Base-by-base conservation (phyloP, 2,329 filamentous ascomycete species). In the Aspergillus neotritici region DNA sequence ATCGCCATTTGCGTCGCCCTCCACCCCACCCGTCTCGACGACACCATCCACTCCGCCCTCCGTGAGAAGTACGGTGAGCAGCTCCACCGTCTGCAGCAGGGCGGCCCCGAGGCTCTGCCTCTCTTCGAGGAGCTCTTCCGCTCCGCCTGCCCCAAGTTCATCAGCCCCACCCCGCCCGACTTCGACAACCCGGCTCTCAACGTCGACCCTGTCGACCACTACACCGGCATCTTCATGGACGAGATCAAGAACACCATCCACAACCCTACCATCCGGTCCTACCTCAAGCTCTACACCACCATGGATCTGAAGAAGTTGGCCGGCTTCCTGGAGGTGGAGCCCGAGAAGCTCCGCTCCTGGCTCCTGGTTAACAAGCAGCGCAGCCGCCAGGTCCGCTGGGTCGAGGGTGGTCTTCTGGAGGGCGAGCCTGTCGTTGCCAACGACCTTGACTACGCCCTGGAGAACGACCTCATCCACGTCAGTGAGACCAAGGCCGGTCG, bases 221-320 rank as follows among this genome's bases (percentile, higher is more conserved):
- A 98, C 73, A 82, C 95, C 53, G 78, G 86, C 61, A 86, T 98
- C 73, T 98, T 98, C 78, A 97, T 98, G 91, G 90, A 96, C 58
- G 93, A 98, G 76, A 91, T 98, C 70, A 95, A 94, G 82, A 96
- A 88, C 73, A 97, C 94, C 73, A 93, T 98, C 81, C 94, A 83
- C 83, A 91, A 87, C 68, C 93, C 93, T 34, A 96, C 90, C 35
- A 86, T 98, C 68, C 95, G 94, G 78, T 96, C 90, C 50, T 98
- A 98, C 77, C 82, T 98, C 56, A 93, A 94, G 67, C 85, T 98
- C 44, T 98, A 98, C 82, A 97, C 93, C 35, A 98, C 93, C 57
- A 97, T 98, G 91, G 93, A 98, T 63, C 78, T 98, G 51, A 93
- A 91, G 77, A 98, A 98, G 76, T 83, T 98, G 49, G 88, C 93